phyloP scores from a whole-genome alignment of 108 stramenopile species.

The Stephanodiscus triporus region DNA sequence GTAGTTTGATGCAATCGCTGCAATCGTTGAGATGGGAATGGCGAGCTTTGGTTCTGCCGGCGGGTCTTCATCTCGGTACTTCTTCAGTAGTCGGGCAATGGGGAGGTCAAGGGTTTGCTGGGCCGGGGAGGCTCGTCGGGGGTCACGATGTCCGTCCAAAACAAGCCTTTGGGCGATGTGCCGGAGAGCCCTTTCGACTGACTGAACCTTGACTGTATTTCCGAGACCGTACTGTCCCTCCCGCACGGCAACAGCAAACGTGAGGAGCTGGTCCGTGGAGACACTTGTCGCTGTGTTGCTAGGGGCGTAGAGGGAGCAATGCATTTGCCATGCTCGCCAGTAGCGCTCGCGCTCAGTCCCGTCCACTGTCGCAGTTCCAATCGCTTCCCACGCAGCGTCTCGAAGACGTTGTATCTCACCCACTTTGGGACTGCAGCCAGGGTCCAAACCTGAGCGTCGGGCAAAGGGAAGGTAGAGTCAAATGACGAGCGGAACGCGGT shows the following conservation, averaged over 20 bases:
- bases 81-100: neutral
- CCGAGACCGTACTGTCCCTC: neutral
- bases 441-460: neutral
- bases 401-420: neutral
- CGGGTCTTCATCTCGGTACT: neutral
- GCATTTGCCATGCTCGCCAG: neutral
- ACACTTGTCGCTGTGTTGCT: neutral
- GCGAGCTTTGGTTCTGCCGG: neutral
- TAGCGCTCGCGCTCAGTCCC: neutral
- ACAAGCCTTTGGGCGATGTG: neutral
- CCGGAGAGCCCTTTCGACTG: neutral
- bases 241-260: slow-evolving; percentile 1
- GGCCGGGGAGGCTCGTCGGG: neutral
- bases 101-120: neutral
- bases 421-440: neutral
- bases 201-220: neutral
- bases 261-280: neutral
- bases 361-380: neutral
- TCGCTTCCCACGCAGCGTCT: neutral
- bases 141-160: neutral
- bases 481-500: neutral
- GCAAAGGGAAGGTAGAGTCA: neutral
- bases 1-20: neutral
- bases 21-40: neutral
- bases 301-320: neutral